A percentile compares a stretch with the other conserved stretches of the same genome.
Evolutionary conservation across 75 land plant species (phyloP).

Genomic region (Ceratopteris richardii): DNA sequence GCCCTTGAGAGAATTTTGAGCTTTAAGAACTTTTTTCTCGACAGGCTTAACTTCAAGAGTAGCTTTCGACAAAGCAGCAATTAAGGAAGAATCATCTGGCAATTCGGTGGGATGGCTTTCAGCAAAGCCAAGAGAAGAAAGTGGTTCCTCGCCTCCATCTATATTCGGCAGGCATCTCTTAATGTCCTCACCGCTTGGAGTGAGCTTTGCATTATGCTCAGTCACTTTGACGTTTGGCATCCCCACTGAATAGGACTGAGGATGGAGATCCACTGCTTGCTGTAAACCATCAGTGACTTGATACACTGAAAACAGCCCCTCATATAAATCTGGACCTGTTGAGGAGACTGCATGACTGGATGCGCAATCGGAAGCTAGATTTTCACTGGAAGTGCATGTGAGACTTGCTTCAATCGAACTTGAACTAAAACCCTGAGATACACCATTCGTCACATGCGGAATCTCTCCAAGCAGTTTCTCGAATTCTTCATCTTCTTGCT

Average conservation of each 20-base stretch:
- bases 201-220: background rate
- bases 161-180: background rate
- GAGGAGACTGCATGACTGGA: no score
- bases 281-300: no score
- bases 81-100: background rate
- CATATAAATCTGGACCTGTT: no score
- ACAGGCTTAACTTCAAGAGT: background rate
- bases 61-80: background rate
- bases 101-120: background rate
- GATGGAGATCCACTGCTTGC: no score
- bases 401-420: background rate
- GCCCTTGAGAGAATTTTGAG: no score
- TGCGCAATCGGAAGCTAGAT: background rate
- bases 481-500: constrained; percentile 45
- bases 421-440: constrained; percentile 9
- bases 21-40: no score
- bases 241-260: background rate
- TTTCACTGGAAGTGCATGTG: background rate
- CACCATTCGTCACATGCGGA: constrained; percentile 33
- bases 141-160: background rate
- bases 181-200: background rate
- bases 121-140: background rate
- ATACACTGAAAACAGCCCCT: no score
- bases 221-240: background rate
- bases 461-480: constrained; percentile 42